A percentile compares a stretch with the other conserved stretches of the same genome.
These are phyloP conservation scores for Aspergillus hancockii DNA, from an alignment of 495 filamentous ascomycete genomes.

Conservation along the genomic window DNA sequence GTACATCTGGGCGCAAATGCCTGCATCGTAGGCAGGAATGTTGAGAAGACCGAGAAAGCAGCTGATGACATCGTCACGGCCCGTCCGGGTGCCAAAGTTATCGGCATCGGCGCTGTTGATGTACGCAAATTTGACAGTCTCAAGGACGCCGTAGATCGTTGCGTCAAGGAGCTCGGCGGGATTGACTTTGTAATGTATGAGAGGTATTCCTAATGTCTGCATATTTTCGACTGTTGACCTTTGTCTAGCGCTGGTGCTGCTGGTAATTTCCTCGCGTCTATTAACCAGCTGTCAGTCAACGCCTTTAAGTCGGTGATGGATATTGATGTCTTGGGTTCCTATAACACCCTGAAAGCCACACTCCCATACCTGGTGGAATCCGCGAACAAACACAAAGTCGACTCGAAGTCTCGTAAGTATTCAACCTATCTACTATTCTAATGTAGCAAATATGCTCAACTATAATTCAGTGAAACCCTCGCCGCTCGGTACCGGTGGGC, in stretches of 20 bases:
- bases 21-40: slow-evolving; percentile 88
- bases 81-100: slow-evolving; percentile 73
- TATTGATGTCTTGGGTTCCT: slow-evolving; percentile 91
- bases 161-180: slow-evolving; percentile 75
- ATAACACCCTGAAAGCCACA: slow-evolving; percentile 91
- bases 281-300: slow-evolving; percentile 76
- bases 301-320: slow-evolving; percentile 96
- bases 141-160: slow-evolving; percentile 71
- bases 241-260: slow-evolving; percentile 79
- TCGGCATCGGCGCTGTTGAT: slow-evolving; percentile 83
- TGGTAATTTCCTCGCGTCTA: slow-evolving; percentile 92
- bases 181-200: slow-evolving; percentile 95
- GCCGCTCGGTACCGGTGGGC: slow-evolving; percentile 65
- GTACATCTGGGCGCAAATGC: slow-evolving; percentile 91
- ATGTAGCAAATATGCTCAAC: background rate
- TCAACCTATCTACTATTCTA: background rate
- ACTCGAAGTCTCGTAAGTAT: slow-evolving; percentile 46
- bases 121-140: slow-evolving; percentile 73
- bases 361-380: slow-evolving; percentile 76
- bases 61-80: slow-evolving; percentile 80
- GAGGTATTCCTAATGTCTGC: background rate
- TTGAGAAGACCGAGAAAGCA: slow-evolving; percentile 79
- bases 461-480: slow-evolving; percentile 32
- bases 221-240: slow-evolving; percentile 14
- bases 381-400: slow-evolving; percentile 58